These are phyloP conservation scores for Clavariopsis aquatica DNA, from an alignment of 495 filamentous ascomycete species.

Conservation along the genomic window DNA sequence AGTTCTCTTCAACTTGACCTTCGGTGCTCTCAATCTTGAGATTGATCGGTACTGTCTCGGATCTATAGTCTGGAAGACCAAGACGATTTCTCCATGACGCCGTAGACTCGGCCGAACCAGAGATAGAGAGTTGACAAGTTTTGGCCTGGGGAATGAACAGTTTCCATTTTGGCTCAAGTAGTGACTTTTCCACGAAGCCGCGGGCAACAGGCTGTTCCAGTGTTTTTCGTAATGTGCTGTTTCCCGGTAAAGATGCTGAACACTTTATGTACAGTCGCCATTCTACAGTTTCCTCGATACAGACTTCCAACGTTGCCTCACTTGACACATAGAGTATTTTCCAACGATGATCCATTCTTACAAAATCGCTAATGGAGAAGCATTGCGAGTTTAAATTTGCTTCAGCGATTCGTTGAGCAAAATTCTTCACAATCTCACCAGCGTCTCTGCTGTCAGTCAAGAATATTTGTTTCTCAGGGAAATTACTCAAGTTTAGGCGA, in stretches of 20 bases:
- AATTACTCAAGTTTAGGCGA: constrained; percentile 33
- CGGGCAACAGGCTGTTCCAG: constrained; percentile 59
- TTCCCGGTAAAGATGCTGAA: constrained; percentile 41
- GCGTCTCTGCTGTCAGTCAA: neutral
- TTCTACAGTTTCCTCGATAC: constrained; percentile 48
- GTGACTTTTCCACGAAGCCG: constrained; percentile 44
- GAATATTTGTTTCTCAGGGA: constrained; percentile 2
- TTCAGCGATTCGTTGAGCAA: neutral
- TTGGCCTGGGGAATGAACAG: constrained; percentile 14
- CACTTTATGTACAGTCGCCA: constrained; percentile 61
- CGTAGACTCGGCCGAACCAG: neutral
- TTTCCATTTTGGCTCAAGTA: constrained; percentile 37
- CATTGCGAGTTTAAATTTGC: constrained; percentile 43
- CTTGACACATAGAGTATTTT: constrained; percentile 51
- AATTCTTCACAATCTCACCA: neutral
- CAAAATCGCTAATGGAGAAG: constrained; percentile 52
- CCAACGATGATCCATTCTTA: constrained; percentile 47
- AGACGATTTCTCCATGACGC: constrained; percentile 36
- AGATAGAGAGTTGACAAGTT: neutral
- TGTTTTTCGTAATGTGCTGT: constrained; percentile 51
- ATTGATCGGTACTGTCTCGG: constrained; percentile 51
- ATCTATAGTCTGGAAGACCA: constrained; percentile 30
- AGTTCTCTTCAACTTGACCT: constrained; percentile 46
- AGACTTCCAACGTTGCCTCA: constrained; percentile 52
- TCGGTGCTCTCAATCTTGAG: constrained; percentile 39